Evolutionary conservation across 2,329 filamentous ascomycete genomes (phyloP).

Genomic region (Colletotrichum tamarilloi): DNA sequence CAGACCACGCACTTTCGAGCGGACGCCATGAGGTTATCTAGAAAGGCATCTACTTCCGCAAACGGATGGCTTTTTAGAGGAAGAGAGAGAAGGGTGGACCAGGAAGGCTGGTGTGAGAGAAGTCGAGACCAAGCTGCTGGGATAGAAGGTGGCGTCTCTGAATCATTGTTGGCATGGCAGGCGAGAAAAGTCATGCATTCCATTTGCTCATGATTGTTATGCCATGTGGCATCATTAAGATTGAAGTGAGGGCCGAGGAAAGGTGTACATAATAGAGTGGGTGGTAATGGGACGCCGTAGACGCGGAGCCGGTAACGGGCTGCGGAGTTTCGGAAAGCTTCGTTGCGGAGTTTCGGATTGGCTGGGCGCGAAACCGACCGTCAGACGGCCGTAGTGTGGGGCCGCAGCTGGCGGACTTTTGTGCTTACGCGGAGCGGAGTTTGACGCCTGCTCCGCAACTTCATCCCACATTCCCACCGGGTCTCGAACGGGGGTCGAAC

Average conservation of each 20-base stretch:
- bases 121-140: constrained; percentile 11
- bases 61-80: neutral
- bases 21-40: neutral
- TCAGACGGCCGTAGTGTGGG: constrained; percentile 5
- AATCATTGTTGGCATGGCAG: neutral
- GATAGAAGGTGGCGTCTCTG: neutral
- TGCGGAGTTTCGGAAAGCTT: constrained; percentile 1
- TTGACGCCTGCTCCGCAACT: constrained; percentile 15
- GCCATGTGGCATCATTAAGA: neutral
- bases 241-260: neutral
- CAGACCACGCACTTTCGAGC: neutral
- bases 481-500: neutral
- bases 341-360: constrained; percentile 23
- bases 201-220: too few relatives aligned
- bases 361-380: constrained; percentile 4
- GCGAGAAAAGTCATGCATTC: neutral
- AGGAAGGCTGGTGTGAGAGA: too few relatives aligned
- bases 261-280: neutral
- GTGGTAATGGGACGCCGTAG: neutral
- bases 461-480: constrained; percentile 3
- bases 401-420: constrained; percentile 31
- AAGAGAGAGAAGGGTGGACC: too few relatives aligned
- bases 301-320: neutral
- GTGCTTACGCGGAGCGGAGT: constrained; percentile 21
- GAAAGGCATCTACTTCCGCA: constrained; percentile 7